Evolutionary conservation across 2,329 filamentous ascomycete species (phyloP).

Genomic region (Rhinocladiella similis): DNA sequence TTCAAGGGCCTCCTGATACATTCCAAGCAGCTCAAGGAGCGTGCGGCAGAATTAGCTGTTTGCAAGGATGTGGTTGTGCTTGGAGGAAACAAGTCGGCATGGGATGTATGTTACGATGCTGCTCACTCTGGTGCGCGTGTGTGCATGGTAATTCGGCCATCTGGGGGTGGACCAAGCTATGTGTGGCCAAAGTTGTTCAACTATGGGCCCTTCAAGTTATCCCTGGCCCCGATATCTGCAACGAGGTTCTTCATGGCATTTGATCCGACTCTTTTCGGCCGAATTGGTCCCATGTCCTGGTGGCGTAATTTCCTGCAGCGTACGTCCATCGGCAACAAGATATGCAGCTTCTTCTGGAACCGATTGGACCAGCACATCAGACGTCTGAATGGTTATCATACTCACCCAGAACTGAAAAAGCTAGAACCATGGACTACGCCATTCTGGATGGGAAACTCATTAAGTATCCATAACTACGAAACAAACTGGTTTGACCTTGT

Average conservation of each 20-base stretch:
- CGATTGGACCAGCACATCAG: slow-evolving; percentile 42
- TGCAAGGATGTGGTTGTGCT: slow-evolving; percentile 52
- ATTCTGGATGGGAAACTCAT: slow-evolving; percentile 56
- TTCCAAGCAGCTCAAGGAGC: slow-evolving; percentile 51
- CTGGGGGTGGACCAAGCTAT: slow-evolving; percentile 58
- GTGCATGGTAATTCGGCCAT: slow-evolving; percentile 58
- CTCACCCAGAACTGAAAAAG: slow-evolving; percentile 45
- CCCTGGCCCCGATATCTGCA: neutral
- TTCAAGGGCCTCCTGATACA: slow-evolving; percentile 60
- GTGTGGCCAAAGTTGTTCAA: slow-evolving; percentile 41
- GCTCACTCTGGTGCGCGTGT: slow-evolving; percentile 55
- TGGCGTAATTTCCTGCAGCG: slow-evolving; percentile 46
- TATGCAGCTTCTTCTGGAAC: slow-evolving; percentile 54
- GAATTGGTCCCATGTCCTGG: neutral
- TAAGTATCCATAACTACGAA: slow-evolving; percentile 63
- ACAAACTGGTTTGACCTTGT: slow-evolving; percentile 59
- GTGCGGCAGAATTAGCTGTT: slow-evolving; percentile 35
- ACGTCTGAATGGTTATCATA: slow-evolving; percentile 46
- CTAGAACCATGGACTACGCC: slow-evolving; percentile 43
- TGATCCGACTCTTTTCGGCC: neutral
- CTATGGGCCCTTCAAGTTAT: neutral
- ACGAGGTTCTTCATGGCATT: neutral
- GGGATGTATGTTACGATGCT: slow-evolving; percentile 62
- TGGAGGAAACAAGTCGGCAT: slow-evolving; percentile 62
- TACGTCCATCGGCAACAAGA: slow-evolving; percentile 50